These are phyloP conservation scores for Phyllosticta citriasiana DNA, from an alignment of 2,329 filamentous ascomycete genomes.

Conservation along the genomic window DNA sequence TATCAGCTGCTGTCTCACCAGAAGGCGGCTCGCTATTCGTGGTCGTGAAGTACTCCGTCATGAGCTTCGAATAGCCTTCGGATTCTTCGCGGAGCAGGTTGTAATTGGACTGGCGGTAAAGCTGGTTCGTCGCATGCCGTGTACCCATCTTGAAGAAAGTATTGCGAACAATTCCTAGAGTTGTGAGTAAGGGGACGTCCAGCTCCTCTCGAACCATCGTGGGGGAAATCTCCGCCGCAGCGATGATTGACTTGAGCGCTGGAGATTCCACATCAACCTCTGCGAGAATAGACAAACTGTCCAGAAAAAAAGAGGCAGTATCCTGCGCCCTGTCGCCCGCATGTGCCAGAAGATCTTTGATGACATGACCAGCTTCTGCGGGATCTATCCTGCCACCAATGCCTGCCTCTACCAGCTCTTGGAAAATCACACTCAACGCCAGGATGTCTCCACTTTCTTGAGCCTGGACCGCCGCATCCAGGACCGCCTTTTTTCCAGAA, in stretches of 20 bases:
- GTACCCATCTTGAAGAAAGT: conserved; percentile 77
- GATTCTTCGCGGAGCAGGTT: conserved; percentile 91
- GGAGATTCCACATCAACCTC: conserved; percentile 55
- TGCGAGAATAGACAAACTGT: conserved; percentile 69
- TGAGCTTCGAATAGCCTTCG: conserved; percentile 91
- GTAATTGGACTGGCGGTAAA: conserved; percentile 95
- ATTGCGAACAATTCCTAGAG: conserved; percentile 71
- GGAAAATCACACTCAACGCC: conserved; percentile 62
- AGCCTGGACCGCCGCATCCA: conserved; percentile 55
- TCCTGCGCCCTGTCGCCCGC: conserved; percentile 38
- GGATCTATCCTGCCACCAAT: conserved; percentile 59
- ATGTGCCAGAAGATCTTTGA: conserved; percentile 62
- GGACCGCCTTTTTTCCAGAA: conserved; percentile 55
- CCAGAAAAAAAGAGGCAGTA: conserved; percentile 59
- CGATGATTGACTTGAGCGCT: conserved; percentile 56
- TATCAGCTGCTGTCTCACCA: conserved; percentile 67
- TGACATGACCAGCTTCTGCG: conserved; percentile 57
- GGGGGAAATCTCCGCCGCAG: conserved; percentile 62
- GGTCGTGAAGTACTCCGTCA: conserved; percentile 90
- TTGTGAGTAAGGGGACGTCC: conserved; percentile 66
- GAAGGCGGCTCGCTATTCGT: conserved; percentile 65
- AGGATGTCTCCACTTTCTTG: conserved; percentile 58
- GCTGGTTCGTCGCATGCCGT: conserved; percentile 79
- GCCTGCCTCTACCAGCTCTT: conserved; percentile 73
- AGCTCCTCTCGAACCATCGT: conserved; percentile 68